Evolutionary conservation across 768 basidiomycete species (phyloP), one percentile per base, ranked within the genome.

Genomic region (Kwoniella dendrophila): DNA sequence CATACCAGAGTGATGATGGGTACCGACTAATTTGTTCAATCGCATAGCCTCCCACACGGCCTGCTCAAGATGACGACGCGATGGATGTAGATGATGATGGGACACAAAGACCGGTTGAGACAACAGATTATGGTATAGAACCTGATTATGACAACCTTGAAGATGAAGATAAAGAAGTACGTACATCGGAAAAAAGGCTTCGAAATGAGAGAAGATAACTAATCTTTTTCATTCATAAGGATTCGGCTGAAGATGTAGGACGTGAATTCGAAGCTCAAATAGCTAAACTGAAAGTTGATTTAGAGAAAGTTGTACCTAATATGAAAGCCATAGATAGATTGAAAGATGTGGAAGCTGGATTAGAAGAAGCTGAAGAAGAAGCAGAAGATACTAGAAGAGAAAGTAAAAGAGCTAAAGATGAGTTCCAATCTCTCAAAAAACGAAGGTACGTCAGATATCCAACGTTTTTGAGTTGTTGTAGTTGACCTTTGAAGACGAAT

Each of bases 301-400:
- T 92, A 29, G 92, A 95, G 60, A 83, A 86, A 30, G 90, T 98
- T 88, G 90, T 92, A 0, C 94, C 95, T 11, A 99, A 98, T 76
- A 83, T 97, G 85, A 98, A 98, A 78, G 95, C 95, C 0, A 89
- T 94, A 67, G 93, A 97, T 66, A 83, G 88, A 88, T 89, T 61
- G 20, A 86, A 74, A 0, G 81, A 80, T 54, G 80, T 80, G 4
- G 77, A 97, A 77, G 81, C 83, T 2, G 92, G 90, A 72, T 83
- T 98, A 16, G 84, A 86, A 0, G 89, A 92, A 58, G 94, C 92
- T 0, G 94, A 97, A 80, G 86, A 84, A 62, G 95, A 97, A 76
- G 92, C 93, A 1, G 93, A 96, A 10, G 87, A 90, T 67, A 90
- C 94, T 1, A 85, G 94, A 43, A 90, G 89, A 69, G 90, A 92